Base-by-base conservation (phyloP, 306 rosid genomes). In the Rosa multiflora region DNA sequence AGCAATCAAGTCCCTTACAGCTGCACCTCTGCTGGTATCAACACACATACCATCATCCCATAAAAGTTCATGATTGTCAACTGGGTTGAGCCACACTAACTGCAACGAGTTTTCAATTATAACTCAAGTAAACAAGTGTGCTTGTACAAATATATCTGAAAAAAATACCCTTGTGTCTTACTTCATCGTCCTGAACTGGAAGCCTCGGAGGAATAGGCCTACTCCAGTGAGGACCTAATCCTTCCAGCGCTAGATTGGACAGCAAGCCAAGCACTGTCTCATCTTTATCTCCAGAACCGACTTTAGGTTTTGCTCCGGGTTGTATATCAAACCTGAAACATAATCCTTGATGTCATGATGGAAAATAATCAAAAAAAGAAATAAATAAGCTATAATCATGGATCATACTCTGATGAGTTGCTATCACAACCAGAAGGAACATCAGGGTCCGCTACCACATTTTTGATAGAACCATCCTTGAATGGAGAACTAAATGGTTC, bases 11-110 rank as follows among this genome's bases (percentile, higher is more conserved):
- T 91, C 97, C 88, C 97, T 86, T 32, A 93, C 98, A 48, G 94
- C 99, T 58, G 94, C 97, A 67, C 97, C 99, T 88, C 96, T 91
- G 82, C 96, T 96, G 52, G 93, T 93, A 82, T 96, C 98, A 80
- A 90, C 90, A 55, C 99, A 96, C 97, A 96, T 96, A 46, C 92
- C 93, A 53, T 90, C 87, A 85, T 96, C 99, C 99, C 99, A 96
- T 83, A 86, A 82, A 79, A 96, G 97, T 82, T 96, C 98, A 73
- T 87, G 98, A 80, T 83, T 83, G 78, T 93, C 98, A 35, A 88
- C 90, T 49, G 92, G 91, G 85, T 91, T 96, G 87, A 96, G 91
- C 99, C 99, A 96, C 77, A 93, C 97, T n/a, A 96, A 90, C 99
- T 96, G 97, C 80, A 86, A 84, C 74, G 48, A 72, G 74, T 78